Evolutionary conservation across 495 filamentous ascomycete genomes (phyloP).

Genomic region (Aspergillus asperescens): DNA sequence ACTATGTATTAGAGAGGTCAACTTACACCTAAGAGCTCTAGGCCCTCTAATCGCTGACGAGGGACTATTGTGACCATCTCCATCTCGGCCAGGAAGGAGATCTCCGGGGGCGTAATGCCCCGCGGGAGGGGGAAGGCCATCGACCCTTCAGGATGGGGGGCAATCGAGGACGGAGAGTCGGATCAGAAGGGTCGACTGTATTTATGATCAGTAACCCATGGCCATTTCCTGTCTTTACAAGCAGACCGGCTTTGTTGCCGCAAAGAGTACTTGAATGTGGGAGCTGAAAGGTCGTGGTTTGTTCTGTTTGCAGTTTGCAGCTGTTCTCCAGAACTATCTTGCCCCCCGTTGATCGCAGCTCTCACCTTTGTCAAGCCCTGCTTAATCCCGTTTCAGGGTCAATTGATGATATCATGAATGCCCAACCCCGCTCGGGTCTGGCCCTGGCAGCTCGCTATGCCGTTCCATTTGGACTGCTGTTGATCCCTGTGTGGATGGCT

Average conservation of each 20-base stretch:
- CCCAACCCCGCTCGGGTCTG: conserved; percentile 31
- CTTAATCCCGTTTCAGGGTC: conserved; percentile 1
- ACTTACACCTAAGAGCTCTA: conserved; percentile 78
- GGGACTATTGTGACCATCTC: conserved; percentile 89
- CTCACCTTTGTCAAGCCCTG: neutral
- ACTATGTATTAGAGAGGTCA: neutral
- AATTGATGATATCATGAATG: conserved; percentile 31
- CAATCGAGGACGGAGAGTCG: neutral
- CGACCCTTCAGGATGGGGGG: conserved; percentile 9
- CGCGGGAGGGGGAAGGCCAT: conserved; percentile 84
- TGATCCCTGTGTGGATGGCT: conserved; percentile 37
- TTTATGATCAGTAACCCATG: neutral
- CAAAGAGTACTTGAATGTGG: neutral
- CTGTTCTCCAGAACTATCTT: neutral
- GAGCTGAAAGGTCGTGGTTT: conserved; percentile 20
- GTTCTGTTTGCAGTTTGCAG: conserved; percentile 29
- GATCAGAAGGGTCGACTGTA: neutral
- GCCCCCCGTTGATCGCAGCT: neutral
- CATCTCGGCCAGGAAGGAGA: conserved; percentile 96
- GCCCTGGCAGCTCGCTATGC: conserved; percentile 40
- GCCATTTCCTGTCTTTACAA: no score
- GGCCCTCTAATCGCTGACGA: conserved; percentile 79
- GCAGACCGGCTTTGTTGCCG: neutral
- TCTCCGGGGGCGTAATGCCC: conserved; percentile 81
- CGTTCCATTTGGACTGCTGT: conserved; percentile 38